These are phyloP conservation scores for Citrus reticulata DNA, from an alignment of 345 rosid genomes.

Conservation along the genomic window DNA sequence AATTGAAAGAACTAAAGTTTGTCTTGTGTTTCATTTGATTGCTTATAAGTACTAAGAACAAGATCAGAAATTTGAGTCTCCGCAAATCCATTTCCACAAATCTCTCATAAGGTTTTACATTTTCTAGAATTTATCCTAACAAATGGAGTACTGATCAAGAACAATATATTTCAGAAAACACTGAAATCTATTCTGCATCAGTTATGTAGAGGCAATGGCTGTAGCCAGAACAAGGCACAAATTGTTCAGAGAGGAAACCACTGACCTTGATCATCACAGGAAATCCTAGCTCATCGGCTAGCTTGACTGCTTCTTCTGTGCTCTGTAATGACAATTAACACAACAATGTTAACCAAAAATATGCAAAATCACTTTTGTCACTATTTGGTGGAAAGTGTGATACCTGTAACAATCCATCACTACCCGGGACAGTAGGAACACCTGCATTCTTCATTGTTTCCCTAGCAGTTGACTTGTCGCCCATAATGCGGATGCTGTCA, in stretches of 20 bases:
- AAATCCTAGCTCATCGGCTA: conserved; percentile 83
- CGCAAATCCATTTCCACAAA: background rate
- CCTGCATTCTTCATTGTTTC: conserved; percentile 99
- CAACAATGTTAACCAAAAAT: background rate
- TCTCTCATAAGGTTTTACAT: background rate
- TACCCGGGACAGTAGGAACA: conserved; percentile 98
- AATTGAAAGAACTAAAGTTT: background rate
- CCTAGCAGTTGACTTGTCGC: conserved; percentile 98
- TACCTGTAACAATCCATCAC: conserved; percentile 94
- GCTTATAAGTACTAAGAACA: background rate
- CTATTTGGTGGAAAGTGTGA: background rate
- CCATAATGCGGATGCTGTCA: conserved; percentile 95
- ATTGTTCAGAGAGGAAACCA: background rate
- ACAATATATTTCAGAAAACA: background rate
- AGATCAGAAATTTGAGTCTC: background rate
- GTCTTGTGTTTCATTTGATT: background rate
- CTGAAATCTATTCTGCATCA: background rate
- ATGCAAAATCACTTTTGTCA: background rate
- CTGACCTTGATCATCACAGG: conserved; percentile 98
- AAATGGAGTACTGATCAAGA: background rate
- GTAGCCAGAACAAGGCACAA: background rate
- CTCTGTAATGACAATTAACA: conserved; percentile 44
- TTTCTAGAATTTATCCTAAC: background rate
- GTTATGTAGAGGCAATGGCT: background rate
- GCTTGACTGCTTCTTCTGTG: conserved; percentile 86